These are phyloP conservation scores for Cucumis sativus DNA, from an alignment of 306 rosid species.

Conservation along the genomic window Cucumber_9930_V3 NC_026658.2:6989501-6990000, in stretches of 20 bases:
- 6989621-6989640: slow-evolving; percentile 84
- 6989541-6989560: slow-evolving; percentile 65
- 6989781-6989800: slow-evolving; percentile 24
- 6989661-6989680: slow-evolving; percentile 33
- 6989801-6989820: slow-evolving; percentile 32
- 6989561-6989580: slow-evolving; percentile 40
- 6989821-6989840: slow-evolving; percentile 34
- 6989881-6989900: slow-evolving; percentile 27
- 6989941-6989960: background rate
- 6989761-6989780: slow-evolving; percentile 46
- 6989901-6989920: background rate
- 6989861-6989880: slow-evolving; percentile 21
- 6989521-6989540: slow-evolving; percentile 63
- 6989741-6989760: slow-evolving; percentile 60
- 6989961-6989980: background rate
- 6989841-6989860: slow-evolving; percentile 38
- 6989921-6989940: background rate
- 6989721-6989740: slow-evolving; percentile 42
- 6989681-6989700: slow-evolving; percentile 48
- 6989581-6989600: slow-evolving; percentile 40
- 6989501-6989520: slow-evolving; percentile 63
- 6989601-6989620: slow-evolving; percentile 51
- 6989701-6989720: slow-evolving; percentile 55
- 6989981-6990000: background rate
- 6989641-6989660: slow-evolving; percentile 71